These are phyloP conservation scores for Xylaria grammica DNA, from an alignment of 495 filamentous ascomycete genomes.

Conservation along the genomic window DNA sequence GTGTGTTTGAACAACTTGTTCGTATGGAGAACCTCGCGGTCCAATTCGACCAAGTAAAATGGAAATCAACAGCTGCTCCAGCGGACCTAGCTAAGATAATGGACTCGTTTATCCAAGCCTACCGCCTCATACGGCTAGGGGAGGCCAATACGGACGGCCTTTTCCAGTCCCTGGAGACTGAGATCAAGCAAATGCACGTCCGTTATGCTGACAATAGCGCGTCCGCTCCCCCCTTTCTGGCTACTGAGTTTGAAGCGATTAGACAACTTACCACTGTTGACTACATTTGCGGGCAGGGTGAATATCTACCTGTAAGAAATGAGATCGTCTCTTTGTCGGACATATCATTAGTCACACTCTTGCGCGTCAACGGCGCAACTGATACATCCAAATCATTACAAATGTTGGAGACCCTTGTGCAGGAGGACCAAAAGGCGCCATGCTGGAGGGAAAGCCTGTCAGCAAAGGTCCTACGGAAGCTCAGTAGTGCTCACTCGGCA, in stretches of 20 bases:
- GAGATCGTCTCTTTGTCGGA: conserved; percentile 53
- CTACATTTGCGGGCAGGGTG: conserved; percentile 23
- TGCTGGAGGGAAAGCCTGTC: conserved; percentile 62
- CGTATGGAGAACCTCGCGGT: conserved; percentile 72
- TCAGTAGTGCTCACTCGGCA: conserved; percentile 58
- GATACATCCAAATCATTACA: conserved; percentile 44
- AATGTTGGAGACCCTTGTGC: conserved; percentile 49
- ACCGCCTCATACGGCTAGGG: conserved; percentile 51
- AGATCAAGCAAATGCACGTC: conserved; percentile 61
- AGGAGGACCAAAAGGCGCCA: conserved; percentile 37
- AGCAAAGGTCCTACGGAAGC: conserved; percentile 59
- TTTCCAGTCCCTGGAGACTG: conserved; percentile 57
- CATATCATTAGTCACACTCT: conserved; percentile 47
- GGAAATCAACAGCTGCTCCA: conserved; percentile 53
- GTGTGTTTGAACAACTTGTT: conserved; percentile 59
- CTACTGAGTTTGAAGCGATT: conserved; percentile 67
- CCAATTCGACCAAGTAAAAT: conserved; percentile 70
- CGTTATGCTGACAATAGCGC: conserved; percentile 46
- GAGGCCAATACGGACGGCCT: conserved; percentile 50
- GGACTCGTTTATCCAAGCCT: conserved; percentile 57
- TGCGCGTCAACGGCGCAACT: conserved; percentile 48
- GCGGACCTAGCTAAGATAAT: conserved; percentile 52
- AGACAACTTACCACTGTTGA: conserved; percentile 64
- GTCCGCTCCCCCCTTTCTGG: conserved; percentile 59
- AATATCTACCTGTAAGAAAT: background rate